These are phyloP conservation scores for Canariomyces notabilis DNA, from an alignment of 2,329 filamentous ascomycete species.

Conservation along the genomic window DNA sequence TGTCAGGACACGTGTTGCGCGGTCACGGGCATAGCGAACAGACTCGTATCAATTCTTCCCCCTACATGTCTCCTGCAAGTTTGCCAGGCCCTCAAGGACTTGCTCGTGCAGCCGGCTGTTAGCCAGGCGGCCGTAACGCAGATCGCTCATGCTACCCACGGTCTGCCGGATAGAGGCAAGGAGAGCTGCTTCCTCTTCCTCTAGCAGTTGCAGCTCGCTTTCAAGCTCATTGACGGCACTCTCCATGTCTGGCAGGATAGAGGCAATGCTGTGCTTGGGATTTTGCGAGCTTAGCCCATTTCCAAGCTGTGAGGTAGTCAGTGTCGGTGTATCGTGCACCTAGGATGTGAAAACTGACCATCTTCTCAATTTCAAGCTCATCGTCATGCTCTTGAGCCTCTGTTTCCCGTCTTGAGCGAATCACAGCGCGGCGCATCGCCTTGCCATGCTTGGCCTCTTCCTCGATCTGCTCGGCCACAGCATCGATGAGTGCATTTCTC, in stretches of 20 bases:
- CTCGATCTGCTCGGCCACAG: conserved; percentile 60
- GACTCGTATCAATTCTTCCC: conserved; percentile 18
- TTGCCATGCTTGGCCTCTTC: conserved; percentile 59
- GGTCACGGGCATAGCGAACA: background rate
- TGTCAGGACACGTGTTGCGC: background rate
- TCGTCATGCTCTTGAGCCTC: conserved; percentile 55
- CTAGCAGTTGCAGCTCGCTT: conserved; percentile 59
- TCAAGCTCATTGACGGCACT: conserved; percentile 61
- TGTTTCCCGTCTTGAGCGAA: conserved; percentile 46
- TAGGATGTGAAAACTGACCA: conserved; percentile 33
- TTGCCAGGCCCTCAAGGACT: conserved; percentile 60
- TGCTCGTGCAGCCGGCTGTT: conserved; percentile 60
- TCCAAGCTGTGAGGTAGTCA: conserved; percentile 35
- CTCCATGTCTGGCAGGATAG: conserved; percentile 65
- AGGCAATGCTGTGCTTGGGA: conserved; percentile 55
- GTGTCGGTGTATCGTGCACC: background rate
- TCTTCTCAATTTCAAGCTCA: conserved; percentile 58
- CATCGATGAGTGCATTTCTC: conserved; percentile 63
- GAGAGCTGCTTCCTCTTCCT: conserved; percentile 58
- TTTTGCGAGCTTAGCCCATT: conserved; percentile 52
- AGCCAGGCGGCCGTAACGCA: conserved; percentile 72
- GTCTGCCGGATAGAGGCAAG: conserved; percentile 58
- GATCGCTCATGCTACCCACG: conserved; percentile 71
- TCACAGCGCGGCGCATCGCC: conserved; percentile 52
- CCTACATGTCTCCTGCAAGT: conserved; percentile 60